phyloP scores from a whole-genome alignment of 768 basidiomycete species.

The Tulasnella sp. region DNA sequence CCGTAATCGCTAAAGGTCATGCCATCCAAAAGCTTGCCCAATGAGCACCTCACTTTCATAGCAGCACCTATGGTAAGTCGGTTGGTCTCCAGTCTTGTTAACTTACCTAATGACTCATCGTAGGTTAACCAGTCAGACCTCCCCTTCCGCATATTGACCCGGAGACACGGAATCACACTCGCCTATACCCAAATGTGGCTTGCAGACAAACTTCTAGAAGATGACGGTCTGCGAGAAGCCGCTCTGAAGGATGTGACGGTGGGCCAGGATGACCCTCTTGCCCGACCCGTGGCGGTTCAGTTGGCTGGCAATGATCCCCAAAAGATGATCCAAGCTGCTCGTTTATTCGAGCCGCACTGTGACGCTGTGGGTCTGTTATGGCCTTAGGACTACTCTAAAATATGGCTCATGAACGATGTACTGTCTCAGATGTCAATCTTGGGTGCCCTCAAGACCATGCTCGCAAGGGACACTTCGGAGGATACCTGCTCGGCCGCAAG shows the following conservation, averaged over 20 bases:
- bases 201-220: constrained; percentile 48
- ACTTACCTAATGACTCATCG: neutral
- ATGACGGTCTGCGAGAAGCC: constrained; percentile 52
- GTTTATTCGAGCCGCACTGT: constrained; percentile 46
- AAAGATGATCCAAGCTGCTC: constrained; percentile 45
- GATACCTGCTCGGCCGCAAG: constrained; percentile 58
- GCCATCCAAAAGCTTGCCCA: neutral
- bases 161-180: constrained; percentile 51
- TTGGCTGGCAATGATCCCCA: constrained; percentile 63
- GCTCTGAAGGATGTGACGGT: constrained; percentile 45
- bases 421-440: constrained; percentile 54
- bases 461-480: constrained; percentile 54
- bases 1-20: neutral
- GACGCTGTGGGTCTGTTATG: constrained; percentile 50
- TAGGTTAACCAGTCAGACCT: constrained; percentile 61
- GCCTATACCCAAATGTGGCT: constrained; percentile 71
- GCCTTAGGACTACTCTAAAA: neutral
- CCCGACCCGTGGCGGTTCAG: constrained; percentile 53
- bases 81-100: neutral
- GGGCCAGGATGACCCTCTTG: constrained; percentile 21
- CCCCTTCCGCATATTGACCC: constrained; percentile 54
- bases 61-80: neutral
- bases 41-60: neutral
- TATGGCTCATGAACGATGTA: neutral
- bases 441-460: constrained; percentile 71